Percentiles rank a stretch among this genome's conserved stretches.
Conservation (phyloP, 2,329 filamentous ascomycete genomes). For the Gremmenia infestans region DNA sequence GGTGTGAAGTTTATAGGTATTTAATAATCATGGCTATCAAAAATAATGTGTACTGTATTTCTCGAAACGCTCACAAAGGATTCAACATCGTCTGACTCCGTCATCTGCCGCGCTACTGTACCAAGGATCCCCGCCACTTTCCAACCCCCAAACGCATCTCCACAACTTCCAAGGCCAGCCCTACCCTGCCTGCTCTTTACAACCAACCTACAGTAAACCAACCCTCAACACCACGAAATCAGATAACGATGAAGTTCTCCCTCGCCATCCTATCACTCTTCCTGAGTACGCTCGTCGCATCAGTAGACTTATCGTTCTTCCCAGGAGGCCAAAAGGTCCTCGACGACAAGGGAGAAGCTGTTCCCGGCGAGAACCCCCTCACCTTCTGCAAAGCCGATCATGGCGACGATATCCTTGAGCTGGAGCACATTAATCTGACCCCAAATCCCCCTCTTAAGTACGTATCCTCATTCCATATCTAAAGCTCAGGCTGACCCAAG, state of each 20-base stretch:
- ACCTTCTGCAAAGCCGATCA: constrained; percentile 67
- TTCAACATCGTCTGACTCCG: background rate
- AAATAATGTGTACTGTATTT: constrained; percentile 34
- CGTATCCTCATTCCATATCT: constrained; percentile 34
- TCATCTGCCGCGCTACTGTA: background rate
- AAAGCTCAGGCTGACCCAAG: constrained; percentile 8
- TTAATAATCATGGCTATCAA: constrained; percentile 34
- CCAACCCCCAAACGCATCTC: background rate
- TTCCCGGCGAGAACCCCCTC: constrained; percentile 74
- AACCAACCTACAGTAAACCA: background rate
- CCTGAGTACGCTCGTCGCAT: constrained; percentile 31
- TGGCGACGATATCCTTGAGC: constrained; percentile 63
- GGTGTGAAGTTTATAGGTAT: too few relatives aligned
- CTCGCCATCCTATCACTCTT: constrained; percentile 23
- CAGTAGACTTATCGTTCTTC: constrained; percentile 41
- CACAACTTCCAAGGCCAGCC: background rate
- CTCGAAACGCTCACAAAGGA: background rate
- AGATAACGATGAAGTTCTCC: constrained; percentile 29
- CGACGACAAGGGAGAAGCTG: constrained; percentile 40
- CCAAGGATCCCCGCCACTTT: background rate
- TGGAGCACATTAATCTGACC: constrained; percentile 71
- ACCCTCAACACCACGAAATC: constrained; percentile 6
- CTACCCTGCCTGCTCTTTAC: background rate
- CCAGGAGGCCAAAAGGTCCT: constrained; percentile 43
- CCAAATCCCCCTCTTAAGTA: constrained; percentile 89